These are phyloP conservation scores for Hypholoma fasciculare DNA, from an alignment of 768 basidiomycete genomes.

Conservation along the genomic window DNA sequence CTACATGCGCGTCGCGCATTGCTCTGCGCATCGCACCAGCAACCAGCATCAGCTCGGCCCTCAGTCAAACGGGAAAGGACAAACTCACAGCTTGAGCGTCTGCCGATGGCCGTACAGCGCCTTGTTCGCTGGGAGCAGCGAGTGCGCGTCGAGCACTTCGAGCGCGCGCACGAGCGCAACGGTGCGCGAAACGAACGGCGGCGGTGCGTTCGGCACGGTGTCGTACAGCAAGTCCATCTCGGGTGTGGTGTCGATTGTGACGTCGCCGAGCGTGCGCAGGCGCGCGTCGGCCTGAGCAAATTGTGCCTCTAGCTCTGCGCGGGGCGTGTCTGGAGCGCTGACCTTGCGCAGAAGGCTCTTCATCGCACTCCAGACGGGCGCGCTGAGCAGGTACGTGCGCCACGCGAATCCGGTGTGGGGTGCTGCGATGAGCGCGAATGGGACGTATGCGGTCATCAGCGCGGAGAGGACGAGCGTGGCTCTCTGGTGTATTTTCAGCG, in stretches of 20 bases:
- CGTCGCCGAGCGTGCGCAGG: constrained; percentile 8
- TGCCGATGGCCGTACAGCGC: not conserved
- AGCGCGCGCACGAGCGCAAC: constrained; percentile 19
- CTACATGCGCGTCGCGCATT: not conserved
- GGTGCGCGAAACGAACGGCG: constrained; percentile 21
- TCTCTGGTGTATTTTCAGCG: not conserved
- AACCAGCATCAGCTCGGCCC: not conserved
- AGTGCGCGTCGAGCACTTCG: constrained; percentile 13
- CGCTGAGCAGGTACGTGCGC: constrained; percentile 12
- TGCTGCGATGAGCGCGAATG: constrained; percentile 13
- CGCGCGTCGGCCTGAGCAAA: constrained; percentile 6
- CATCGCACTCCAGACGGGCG: constrained; percentile 12
- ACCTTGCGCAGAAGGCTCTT: not conserved
- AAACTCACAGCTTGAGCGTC: not conserved
- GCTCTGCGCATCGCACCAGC: not conserved
- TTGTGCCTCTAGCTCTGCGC: constrained; percentile 7
- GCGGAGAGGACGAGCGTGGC: not conserved
- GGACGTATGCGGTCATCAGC: constrained; percentile 15
- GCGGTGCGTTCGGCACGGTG: constrained; percentile 14
- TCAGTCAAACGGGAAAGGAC: not conserved
- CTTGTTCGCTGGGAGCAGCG: not conserved
- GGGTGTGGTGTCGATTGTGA: constrained; percentile 4
- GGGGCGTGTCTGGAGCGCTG: not conserved
- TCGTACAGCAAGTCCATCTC: constrained; percentile 19
- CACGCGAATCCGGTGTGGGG: not conserved